Percentiles rank a stretch among this genome's conserved stretches.
phyloP scores from a whole-genome alignment of 2,329 filamentous ascomycete genomes.

The Drechslerella stenobrocha region DNA sequence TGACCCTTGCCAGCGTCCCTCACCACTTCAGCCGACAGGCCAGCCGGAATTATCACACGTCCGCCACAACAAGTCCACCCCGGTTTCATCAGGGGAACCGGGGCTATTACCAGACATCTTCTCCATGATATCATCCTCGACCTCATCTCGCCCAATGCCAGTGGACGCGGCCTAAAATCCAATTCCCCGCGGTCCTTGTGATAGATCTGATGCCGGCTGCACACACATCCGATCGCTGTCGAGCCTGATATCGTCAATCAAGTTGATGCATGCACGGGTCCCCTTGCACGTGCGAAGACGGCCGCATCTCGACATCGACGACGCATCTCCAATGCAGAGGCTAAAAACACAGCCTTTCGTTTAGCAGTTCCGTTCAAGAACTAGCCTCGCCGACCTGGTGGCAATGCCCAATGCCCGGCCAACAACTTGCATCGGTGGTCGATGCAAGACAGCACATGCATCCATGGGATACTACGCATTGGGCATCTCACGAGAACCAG shows the following conservation, averaged over 20 bases:
- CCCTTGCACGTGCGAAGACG: conserved; percentile 11
- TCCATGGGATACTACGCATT: conserved; percentile 1
- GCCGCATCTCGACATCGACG: conserved; percentile 11
- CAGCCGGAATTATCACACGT: background rate
- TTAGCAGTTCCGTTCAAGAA: conserved; percentile 45
- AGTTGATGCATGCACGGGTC: conserved; percentile 47
- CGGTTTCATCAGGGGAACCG: too few species aligned
- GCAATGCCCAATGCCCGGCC: conserved; percentile 36
- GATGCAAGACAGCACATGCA: background rate
- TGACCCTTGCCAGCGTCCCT: background rate
- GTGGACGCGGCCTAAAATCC: too few species aligned
- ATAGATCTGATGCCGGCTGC: too few species aligned
- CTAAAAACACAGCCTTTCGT: conserved; percentile 46
- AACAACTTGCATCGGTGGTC: conserved; percentile 8
- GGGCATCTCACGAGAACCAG: background rate
- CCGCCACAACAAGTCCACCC: background rate
- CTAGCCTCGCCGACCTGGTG: conserved; percentile 40
- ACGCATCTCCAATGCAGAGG: conserved; percentile 38
- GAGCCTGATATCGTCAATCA: conserved; percentile 2
- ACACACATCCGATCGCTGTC: too few species aligned
- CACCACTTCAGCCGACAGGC: background rate
- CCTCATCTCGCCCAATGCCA: too few species aligned
- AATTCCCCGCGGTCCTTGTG: too few species aligned
- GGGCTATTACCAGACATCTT: too few species aligned
- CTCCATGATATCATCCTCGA: conserved; percentile 21